Conservation (phyloP, 148 eudicot species). For the Diospyros kaki region DNA sequence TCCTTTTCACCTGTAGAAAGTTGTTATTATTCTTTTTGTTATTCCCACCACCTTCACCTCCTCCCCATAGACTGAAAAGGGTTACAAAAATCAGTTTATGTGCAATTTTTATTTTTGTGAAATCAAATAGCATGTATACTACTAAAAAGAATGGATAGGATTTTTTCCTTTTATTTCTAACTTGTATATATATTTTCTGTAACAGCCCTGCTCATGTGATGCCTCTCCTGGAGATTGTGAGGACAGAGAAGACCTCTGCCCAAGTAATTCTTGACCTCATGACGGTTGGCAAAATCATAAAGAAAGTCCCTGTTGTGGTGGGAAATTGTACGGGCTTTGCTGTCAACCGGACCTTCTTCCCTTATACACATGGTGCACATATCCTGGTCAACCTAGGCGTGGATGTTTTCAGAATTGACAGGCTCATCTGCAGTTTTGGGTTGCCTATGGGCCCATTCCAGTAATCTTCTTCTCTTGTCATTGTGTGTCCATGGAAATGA, state of each 20-base stretch:
- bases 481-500: not conserved
- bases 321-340: slow-evolving; percentile 97
- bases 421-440: slow-evolving; percentile 72
- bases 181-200: slow-evolving; percentile 17
- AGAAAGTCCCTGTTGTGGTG: slow-evolving; percentile 91
- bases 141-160: not conserved
- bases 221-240: slow-evolving; percentile 93
- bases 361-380: slow-evolving; percentile 74
- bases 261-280: slow-evolving; percentile 88
- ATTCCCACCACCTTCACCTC: not conserved
- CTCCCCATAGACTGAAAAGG: not conserved
- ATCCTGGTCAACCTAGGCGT: slow-evolving; percentile 75
- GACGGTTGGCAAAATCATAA: slow-evolving; percentile 71
- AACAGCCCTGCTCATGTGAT: slow-evolving; percentile 93
- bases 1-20: not conserved
- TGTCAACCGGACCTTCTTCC: slow-evolving; percentile 87
- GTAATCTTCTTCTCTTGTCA: slow-evolving; percentile 42
- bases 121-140: not conserved
- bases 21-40: not conserved
- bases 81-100: not conserved
- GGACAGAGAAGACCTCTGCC: slow-evolving; percentile 82
- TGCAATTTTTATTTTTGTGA: not conserved
- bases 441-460: slow-evolving; percentile 96
- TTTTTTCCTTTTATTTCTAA: slow-evolving; percentile 2
- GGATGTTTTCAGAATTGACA: slow-evolving; percentile 80